These are phyloP conservation scores for Leavenworthia alabamica DNA, from an alignment of 345 rosid genomes.

Conservation along the genomic window DNA sequence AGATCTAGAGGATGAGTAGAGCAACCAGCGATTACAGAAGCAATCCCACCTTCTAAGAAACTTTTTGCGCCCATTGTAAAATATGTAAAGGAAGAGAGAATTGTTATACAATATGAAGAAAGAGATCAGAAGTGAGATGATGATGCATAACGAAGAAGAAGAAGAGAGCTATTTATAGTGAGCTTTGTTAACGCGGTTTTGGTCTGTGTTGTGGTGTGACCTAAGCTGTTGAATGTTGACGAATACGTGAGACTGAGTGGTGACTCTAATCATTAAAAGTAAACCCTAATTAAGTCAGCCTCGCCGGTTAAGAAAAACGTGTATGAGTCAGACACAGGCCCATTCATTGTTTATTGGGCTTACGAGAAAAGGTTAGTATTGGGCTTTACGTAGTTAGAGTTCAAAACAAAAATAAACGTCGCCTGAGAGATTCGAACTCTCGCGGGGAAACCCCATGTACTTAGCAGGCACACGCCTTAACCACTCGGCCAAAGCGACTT, in stretches of 20 bases:
- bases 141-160: slow-evolving; percentile 4
- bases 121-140: background rate
- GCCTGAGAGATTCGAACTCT: slow-evolving; percentile 77
- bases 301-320: background rate
- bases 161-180: slow-evolving; percentile 16
- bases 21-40: slow-evolving; percentile 70
- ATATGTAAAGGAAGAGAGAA: too few species aligned
- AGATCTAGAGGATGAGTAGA: slow-evolving; percentile 85
- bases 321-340: background rate
- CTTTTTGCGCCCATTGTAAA: slow-evolving; percentile 19
- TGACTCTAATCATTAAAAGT: background rate
- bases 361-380: background rate
- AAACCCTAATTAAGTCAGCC: slow-evolving; percentile 16
- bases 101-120: background rate
- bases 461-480: slow-evolving; percentile 65
- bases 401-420: slow-evolving; percentile 9
- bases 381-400: background rate
- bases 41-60: slow-evolving; percentile 69
- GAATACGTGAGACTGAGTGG: background rate
- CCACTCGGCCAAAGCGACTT: slow-evolving; percentile 51
- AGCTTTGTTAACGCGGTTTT: slow-evolving; percentile 21
- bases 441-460: slow-evolving; percentile 67
- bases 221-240: slow-evolving; percentile 17
- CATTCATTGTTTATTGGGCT: background rate
- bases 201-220: background rate